Base-by-base conservation (phyloP, 2,329 filamentous ascomycete species). In the Plectosphaerella plurivora region DNA sequence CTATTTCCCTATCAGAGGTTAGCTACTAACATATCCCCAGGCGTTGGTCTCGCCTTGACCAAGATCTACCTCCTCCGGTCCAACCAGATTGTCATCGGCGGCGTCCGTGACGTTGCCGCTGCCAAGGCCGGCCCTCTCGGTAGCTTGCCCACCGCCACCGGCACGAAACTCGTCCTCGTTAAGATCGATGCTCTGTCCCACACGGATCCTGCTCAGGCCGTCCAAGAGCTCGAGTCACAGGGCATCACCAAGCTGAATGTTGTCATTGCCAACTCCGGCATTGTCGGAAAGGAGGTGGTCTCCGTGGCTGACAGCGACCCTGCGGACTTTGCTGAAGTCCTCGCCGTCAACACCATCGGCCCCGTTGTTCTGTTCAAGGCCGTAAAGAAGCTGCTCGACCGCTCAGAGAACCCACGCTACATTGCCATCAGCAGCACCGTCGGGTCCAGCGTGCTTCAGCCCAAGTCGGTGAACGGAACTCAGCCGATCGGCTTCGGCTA, bases 201-300 rank as follows among this genome's bases (percentile, higher is more conserved):
- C 12, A 16, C 37, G 14, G 37, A 41, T 14, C 37, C 37, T 9
- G 12, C n/a, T 3, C 8, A 41, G 20, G 84, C 86, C 58, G 82
- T 83, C 46, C 55, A 60, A 7, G 74, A 72, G 57, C 67, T 87
- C 51, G 70, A 73, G 18, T 68, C 69, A n/a, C 77, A 77, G 47
- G 79, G 81, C 47, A 76, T 81, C 62, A 77, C 89, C 62, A 81
- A 87, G 58, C 53, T 54, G 33, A 14, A 48, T 20, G 77, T 89
- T 39, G 71, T 88, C 10, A 72, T 85, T 63, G 79, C 77, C 66
- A 83, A 81, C 60, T 84, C 86, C 2, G 87, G 87, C 6, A 25
- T 49, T 15, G n/a, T 56, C 16, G 54, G 54, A 1, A 15, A 14
- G n/a, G 12, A 41, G 37, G 37, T 15, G 8, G 22, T 22, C 22